These are phyloP conservation scores for Lipomyces yamanashiensis DNA, from an alignment of 805 yeast species.

Conservation along the genomic window DNA sequence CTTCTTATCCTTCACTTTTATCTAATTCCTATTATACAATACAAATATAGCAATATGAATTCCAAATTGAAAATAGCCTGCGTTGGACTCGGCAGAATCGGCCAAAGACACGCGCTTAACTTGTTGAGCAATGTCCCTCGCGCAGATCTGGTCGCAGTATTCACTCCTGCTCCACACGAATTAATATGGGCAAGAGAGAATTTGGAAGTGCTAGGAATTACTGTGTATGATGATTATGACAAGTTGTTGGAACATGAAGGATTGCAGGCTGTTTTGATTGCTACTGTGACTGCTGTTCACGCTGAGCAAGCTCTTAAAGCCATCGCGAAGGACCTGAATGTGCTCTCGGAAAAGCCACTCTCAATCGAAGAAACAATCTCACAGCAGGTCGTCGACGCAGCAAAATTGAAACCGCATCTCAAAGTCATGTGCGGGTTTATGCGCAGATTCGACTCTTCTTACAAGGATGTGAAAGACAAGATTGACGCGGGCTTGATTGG, in stretches of 20 bases:
- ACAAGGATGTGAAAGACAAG: constrained; percentile 18
- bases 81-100: constrained; percentile 36
- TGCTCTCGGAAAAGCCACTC: constrained; percentile 36
- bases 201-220: constrained; percentile 27
- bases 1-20: neutral
- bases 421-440: constrained; percentile 25
- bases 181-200: constrained; percentile 33
- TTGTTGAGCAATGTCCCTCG: constrained; percentile 17
- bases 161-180: constrained; percentile 33
- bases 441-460: constrained; percentile 27
- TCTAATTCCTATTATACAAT: neutral
- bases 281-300: constrained; percentile 31
- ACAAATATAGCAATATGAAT: constrained; percentile 30
- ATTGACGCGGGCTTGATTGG: constrained; percentile 24
- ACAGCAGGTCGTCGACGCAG: constrained; percentile 25
- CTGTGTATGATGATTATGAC: constrained; percentile 27
- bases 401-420: constrained; percentile 15
- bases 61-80: constrained; percentile 36
- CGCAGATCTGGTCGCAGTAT: constrained; percentile 37
- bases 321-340: constrained; percentile 21
- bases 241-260: constrained; percentile 23
- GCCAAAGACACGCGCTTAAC: constrained; percentile 28
- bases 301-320: constrained; percentile 32
- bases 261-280: constrained; percentile 26
- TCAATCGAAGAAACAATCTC: constrained; percentile 32